Evolutionary conservation across 1,284 basidiomycete species (phyloP).

Genomic region (Pseudozyma thailandica): DNA sequence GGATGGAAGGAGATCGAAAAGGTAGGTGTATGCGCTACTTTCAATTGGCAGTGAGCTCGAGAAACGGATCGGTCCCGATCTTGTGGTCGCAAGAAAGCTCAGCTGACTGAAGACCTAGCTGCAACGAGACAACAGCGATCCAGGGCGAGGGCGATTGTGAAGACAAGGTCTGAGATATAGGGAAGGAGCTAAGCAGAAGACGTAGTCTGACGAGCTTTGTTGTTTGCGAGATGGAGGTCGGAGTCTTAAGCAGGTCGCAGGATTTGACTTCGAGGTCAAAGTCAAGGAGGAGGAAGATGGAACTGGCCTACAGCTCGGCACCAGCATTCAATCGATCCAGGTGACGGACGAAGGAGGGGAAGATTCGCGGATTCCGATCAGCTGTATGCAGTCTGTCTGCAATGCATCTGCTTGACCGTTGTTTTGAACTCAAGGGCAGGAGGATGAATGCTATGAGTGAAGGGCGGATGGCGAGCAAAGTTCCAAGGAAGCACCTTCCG

Average conservation of each 20-base stretch:
- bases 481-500: conserved; percentile 1
- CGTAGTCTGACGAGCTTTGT: background rate
- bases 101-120: background rate
- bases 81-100: background rate
- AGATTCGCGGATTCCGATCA: too few species aligned
- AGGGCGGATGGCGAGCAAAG: background rate
- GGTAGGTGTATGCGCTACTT: background rate
- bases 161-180: background rate
- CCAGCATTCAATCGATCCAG: too few species aligned
- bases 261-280: background rate
- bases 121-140: background rate
- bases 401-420: background rate
- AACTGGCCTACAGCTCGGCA: too few species aligned
- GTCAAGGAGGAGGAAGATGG: background rate
- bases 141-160: background rate
- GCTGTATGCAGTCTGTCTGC: background rate
- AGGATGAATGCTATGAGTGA: background rate
- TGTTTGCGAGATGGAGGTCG: conserved; percentile 29
- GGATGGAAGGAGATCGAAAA: background rate
- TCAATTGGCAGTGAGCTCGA: background rate
- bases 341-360: background rate
- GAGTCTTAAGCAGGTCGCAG: conserved; percentile 13
- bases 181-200: background rate
- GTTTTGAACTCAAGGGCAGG: background rate
- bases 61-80: background rate